phyloP scores from a whole-genome alignment of 495 filamentous ascomycete genomes.

The Lasiosphaeriaceae sp. region DNA sequence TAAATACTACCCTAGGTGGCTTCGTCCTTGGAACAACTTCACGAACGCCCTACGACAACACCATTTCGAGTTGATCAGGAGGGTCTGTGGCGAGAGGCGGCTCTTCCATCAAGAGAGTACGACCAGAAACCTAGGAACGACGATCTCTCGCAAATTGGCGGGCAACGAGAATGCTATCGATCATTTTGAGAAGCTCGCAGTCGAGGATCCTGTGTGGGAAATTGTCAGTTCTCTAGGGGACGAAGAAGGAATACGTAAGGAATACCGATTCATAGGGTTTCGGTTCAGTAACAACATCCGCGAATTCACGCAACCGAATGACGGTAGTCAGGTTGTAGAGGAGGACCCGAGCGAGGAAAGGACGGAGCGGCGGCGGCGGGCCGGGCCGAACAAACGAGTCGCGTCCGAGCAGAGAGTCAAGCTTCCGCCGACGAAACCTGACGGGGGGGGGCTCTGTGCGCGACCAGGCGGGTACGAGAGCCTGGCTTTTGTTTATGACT shows the following conservation, averaged over 20 bases:
- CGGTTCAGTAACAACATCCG: background rate
- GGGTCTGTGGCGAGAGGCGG: background rate
- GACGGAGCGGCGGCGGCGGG: background rate
- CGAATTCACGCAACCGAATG: background rate
- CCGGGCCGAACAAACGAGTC: background rate
- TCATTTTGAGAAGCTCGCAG: background rate
- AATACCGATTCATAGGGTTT: background rate
- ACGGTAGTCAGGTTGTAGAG: background rate
- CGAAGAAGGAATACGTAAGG: background rate
- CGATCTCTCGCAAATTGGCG: background rate
- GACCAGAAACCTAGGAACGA: background rate
- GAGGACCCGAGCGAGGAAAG: background rate
- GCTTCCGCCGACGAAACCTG: background rate
- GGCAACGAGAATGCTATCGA: background rate
- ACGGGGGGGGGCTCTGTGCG: background rate
- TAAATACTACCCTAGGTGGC: background rate
- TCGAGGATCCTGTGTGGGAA: background rate
- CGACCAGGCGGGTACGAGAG: background rate
- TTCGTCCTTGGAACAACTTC: background rate
- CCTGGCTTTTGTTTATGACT: background rate
- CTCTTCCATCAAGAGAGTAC: slow-evolving; percentile 1
- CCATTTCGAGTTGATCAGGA: background rate
- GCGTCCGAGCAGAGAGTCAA: background rate
- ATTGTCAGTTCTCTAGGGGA: background rate
- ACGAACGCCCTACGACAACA: background rate